A percentile compares a stretch with the other conserved stretches of the same genome.
Evolutionary conservation across 805 yeast genomes (phyloP).

Genomic region (Teunomyces stri): DNA sequence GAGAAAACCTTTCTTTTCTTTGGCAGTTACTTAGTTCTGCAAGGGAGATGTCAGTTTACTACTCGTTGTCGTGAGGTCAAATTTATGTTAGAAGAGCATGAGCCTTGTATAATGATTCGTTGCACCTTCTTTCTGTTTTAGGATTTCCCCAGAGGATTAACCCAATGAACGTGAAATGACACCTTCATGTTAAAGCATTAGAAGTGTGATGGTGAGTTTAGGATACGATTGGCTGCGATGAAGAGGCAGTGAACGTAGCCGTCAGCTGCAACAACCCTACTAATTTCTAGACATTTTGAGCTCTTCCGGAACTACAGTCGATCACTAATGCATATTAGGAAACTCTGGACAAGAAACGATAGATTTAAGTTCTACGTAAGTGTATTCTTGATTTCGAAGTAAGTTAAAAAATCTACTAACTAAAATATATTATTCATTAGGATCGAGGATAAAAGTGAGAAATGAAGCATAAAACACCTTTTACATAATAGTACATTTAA

Average conservation of each 20-base stretch:
- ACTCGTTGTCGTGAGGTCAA: not conserved
- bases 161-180: conserved; percentile 5
- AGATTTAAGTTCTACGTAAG: conserved; percentile 4
- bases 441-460: not conserved
- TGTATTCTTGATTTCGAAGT: not conserved
- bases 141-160: conserved; percentile 9
- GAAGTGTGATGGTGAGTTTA: not conserved
- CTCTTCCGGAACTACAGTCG: not conserved
- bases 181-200: conserved; percentile 6
- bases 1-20: not conserved
- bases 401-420: conserved; percentile 6
- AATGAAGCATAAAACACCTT: not conserved
- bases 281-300: not conserved
- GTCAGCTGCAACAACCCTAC: not conserved
- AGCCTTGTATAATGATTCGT: not conserved
- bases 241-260: not conserved
- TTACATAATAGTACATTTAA: conserved; percentile 13
- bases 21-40: not conserved
- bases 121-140: not conserved
- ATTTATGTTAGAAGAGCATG: conserved; percentile 1
- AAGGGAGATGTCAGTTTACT: not conserved
- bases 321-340: not conserved
- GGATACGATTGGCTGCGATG: not conserved
- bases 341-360: not conserved
- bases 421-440: not conserved